Evolutionary conservation across 257 asterid genomes (phyloP).

Genomic region (Solanum paucissectum): DNA sequence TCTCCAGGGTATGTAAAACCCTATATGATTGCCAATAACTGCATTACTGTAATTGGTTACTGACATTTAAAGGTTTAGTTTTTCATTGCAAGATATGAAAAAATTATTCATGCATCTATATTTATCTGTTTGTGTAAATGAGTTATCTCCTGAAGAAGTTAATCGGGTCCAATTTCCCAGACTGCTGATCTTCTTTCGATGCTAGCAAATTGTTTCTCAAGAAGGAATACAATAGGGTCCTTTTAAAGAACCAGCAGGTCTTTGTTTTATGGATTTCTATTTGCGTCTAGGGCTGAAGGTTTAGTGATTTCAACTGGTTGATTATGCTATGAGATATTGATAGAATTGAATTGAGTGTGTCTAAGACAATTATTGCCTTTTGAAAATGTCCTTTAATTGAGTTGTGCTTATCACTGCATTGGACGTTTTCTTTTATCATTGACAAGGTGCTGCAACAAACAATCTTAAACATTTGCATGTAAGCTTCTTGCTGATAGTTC

Average conservation of each 20-base stretch:
- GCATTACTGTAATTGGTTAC: not conserved
- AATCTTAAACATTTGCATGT: not conserved
- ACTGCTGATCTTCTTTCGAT: not conserved
- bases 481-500: not conserved
- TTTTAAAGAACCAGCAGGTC: not conserved
- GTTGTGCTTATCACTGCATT: not conserved
- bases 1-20: constrained; percentile 53
- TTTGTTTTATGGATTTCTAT: not conserved
- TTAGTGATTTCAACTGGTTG: not conserved
- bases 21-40: not conserved
- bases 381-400: not conserved
- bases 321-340: not conserved
- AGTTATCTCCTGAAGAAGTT: not conserved
- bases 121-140: not conserved
- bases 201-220: not conserved
- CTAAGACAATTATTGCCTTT: not conserved
- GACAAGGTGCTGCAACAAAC: not conserved
- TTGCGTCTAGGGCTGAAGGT: not conserved
- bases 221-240: not conserved
- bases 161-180: not conserved
- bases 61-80: not conserved
- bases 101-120: not conserved
- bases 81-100: not conserved
- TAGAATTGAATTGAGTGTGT: not conserved
- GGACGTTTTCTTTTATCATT: not conserved